Evolutionary conservation across 31 red algal genomes (phyloP), one percentile per base, ranked within the genome.

Genomic region (Odonthalia washingtoniensis): DNA sequence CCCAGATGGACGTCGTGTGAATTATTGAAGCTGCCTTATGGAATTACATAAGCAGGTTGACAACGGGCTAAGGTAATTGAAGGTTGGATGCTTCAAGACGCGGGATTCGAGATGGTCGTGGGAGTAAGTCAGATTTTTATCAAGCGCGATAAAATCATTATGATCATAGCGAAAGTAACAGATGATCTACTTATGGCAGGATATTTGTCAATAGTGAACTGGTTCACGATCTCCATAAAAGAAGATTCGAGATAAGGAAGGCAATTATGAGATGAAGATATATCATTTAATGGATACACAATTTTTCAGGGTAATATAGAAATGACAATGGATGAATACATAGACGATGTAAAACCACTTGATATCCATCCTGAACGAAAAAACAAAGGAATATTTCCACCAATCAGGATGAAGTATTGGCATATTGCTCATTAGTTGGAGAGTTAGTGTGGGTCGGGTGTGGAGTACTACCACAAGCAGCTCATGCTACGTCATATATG

Each of bases 171-270:
- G 4, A 74, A 74, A 42, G 36, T 74, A 3, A 74, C 70, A 3
- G 36, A 74, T 39, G 70, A 74, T 43, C 36, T 74, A 26, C n/a
- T 74, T 4, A 38, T 74, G 70, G 70, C 70, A 4, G 70, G 70
- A 4, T 36, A 2, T 43, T 4, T 36, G 4, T 2, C 2, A 3
- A 16, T 3, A 4, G 5, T 74, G 70, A 5, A 74, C 2, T 9
- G 24, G 3, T 74, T 74, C 36, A 16, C 36, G 3, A 36, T 5
- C 3, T 2, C 3, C 3, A n/a, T 74, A 26, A 26, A 5, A 42
- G 5, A 9, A 3, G 33, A 24, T 74, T 74, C 70, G 36, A 38
- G 14, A 9, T 40, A 3, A 65, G 31, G 27, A 65, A 65, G 62
- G 31, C 31, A 9, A 4, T 65, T 2, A 65, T 65, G n/a, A 12